Conservation (phyloP, 495 filamentous ascomycete genomes). For the Venustampulla echinocandica region DNA sequence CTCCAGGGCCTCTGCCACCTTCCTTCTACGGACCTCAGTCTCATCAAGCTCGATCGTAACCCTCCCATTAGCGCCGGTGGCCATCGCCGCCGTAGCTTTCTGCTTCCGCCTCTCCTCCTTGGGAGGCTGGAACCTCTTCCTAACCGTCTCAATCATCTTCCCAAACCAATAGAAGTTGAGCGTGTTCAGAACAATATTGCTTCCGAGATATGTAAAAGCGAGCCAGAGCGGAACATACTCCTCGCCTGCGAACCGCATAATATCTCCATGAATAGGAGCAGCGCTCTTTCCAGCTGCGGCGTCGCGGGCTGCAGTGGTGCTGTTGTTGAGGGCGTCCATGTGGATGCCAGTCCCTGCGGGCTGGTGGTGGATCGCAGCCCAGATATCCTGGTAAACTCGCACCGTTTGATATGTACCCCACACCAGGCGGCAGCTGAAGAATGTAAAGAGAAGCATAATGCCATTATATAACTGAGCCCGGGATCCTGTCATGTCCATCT, state of each 20-base stretch:
- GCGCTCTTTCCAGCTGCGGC: conserved; percentile 21
- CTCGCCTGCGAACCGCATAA: conserved; percentile 36
- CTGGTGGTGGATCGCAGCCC: conserved; percentile 42
- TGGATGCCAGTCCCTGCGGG: conserved; percentile 28
- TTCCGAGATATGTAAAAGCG: conserved; percentile 60
- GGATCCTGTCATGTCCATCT: conserved; percentile 87
- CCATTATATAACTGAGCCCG: conserved; percentile 77
- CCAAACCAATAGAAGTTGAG: conserved; percentile 96
- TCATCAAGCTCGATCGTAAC: conserved; percentile 23
- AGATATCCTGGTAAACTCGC: conserved; percentile 75
- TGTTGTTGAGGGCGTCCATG: conserved; percentile 23
- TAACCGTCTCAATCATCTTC: conserved; percentile 89
- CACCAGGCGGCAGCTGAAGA: conserved; percentile 82
- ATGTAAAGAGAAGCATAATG: conserved; percentile 58
- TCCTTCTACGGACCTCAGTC: conserved; percentile 23
- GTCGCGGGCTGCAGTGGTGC: conserved; percentile 25
- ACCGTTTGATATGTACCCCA: conserved; percentile 84
- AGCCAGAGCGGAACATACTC: conserved; percentile 71
- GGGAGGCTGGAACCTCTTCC: conserved; percentile 76
- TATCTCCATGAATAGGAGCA: conserved; percentile 22
- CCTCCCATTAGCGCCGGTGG: conserved; percentile 22
- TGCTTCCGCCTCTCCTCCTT: conserved; percentile 28
- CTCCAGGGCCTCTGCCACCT: conserved; percentile 7
- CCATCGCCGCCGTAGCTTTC: conserved; percentile 21
- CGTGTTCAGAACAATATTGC: conserved; percentile 72